A percentile compares a stretch with the other conserved stretches of the same genome.
phyloP scores from a whole-genome alignment of 352 stramenopile genomes.

The Albugo candida region DNA sequence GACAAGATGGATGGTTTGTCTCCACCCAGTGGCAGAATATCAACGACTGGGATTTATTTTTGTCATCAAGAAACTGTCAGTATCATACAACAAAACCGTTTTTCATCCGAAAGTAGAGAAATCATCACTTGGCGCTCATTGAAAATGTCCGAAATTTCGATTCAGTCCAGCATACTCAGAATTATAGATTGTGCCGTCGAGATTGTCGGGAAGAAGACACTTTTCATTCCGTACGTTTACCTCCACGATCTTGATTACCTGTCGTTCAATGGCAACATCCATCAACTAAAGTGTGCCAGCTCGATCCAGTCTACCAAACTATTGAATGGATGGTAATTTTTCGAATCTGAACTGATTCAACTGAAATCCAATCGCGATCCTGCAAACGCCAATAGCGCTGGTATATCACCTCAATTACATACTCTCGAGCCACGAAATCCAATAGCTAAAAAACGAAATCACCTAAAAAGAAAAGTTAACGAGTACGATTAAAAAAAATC shows the following conservation, averaged over 20 bases:
- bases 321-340: conserved; percentile 91
- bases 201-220: conserved; percentile 86
- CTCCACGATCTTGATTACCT: conserved; percentile 81
- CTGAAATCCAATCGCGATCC: conserved; percentile 71
- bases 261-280: conserved; percentile 85
- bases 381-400: conserved; percentile 52
- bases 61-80: conserved; percentile 5
- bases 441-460: conserved; percentile 66
- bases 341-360: conserved; percentile 80
- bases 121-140: conserved; percentile 65
- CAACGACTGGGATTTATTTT: conserved; percentile 65
- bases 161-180: conserved; percentile 90
- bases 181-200: conserved; percentile 85
- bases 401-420: conserved; percentile 47
- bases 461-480: conserved; percentile 59
- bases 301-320: conserved; percentile 88
- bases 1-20: conserved; percentile 64
- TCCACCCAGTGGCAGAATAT: conserved; percentile 71
- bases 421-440: conserved; percentile 71
- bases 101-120: conserved; percentile 9
- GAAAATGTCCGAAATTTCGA: conserved; percentile 79
- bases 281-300: conserved; percentile 87
- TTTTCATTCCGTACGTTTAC: conserved; percentile 76
- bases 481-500: background rate
- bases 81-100: background rate